Base-by-base conservation (phyloP, 805 yeast species). In the Lachancea nothofagi region DNA sequence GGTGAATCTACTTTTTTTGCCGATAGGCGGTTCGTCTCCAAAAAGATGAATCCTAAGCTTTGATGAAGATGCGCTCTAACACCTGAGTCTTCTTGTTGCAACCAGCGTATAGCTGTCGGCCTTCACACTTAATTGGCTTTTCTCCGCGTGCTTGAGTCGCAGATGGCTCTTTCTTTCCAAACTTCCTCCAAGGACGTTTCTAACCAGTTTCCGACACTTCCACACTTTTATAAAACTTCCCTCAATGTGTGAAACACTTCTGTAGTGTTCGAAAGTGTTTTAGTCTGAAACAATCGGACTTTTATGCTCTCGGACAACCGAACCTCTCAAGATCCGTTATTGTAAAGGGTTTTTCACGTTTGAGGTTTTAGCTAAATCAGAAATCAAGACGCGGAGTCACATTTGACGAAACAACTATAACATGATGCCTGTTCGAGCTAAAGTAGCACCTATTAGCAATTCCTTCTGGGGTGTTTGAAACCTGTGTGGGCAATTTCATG, bases 101-200 rank as follows among this genome's bases (percentile, higher is more conserved):
- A 23, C 25, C 25, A 7, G 10, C 25, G 7, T 23, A 23, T 10
- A 8, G 25, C 25, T 7, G 25, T n/a, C n/a, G n/a, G n/a, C n/a
- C n/a, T n/a, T n/a, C n/a, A n/a, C n/a, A n/a, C n/a, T n/a, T n/a
- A n/a, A n/a, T n/a, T n/a, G n/a, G n/a, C n/a, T n/a, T 31, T 15
- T 31, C 24, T n/a, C 13, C 28, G 28, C 28, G 28, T n/a, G 12
- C 5, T 25, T 14, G 12, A n/a, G 12, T 14, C 28, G 28, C 28
- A n/a, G 14, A n/a, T 25, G 28, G 13, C 12, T 14, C 9, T 18
- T 13, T 15, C 18, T 29, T 12, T 5, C 18, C 31, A 13, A 29
- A 17, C 15, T 27, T 22, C 13, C 39, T 30, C 28, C 43, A 38
- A 43, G 45, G 40, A 45, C 40, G 45, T 48, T 44, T 46, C 41